Evolutionary conservation across 495 filamentous ascomycete genomes (phyloP).

Genomic region (Oleoguttula mirabilis): DNA sequence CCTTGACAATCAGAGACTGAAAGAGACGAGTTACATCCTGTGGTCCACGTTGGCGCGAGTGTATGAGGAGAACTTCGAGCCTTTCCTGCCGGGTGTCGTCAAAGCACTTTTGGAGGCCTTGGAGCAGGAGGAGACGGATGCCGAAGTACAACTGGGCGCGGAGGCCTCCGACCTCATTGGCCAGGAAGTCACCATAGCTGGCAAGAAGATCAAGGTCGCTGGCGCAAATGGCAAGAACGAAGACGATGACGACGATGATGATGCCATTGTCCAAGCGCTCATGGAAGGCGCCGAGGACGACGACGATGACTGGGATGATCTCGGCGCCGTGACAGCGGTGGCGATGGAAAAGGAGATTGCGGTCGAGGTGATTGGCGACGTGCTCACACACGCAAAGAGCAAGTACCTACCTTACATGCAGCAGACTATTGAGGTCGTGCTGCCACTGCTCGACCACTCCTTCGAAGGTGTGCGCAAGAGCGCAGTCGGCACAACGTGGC

Average conservation of each 20-base stretch:
- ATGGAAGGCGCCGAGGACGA: slow-evolving; percentile 38
- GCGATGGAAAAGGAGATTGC: slow-evolving; percentile 97
- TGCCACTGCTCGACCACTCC: slow-evolving; percentile 67
- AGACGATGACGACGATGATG: slow-evolving; percentile 29
- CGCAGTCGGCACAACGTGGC: slow-evolving; percentile 80
- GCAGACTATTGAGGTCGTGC: slow-evolving; percentile 71
- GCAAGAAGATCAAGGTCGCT: slow-evolving; percentile 74
- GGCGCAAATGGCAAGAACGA: slow-evolving; percentile 30
- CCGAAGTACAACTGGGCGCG: slow-evolving; percentile 67
- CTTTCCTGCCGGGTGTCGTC: slow-evolving; percentile 75
- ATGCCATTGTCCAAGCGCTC: slow-evolving; percentile 27
- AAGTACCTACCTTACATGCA: slow-evolving; percentile 78
- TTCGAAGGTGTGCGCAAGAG: slow-evolving; percentile 93
- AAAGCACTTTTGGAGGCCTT: slow-evolving; percentile 75
- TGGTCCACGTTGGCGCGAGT: slow-evolving; percentile 93
- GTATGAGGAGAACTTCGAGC: slow-evolving; percentile 78
- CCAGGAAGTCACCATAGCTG: slow-evolving; percentile 61
- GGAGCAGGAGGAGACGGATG: slow-evolving; percentile 77
- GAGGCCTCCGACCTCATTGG: slow-evolving; percentile 65
- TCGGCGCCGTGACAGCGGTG: slow-evolving; percentile 67
- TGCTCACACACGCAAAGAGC: slow-evolving; percentile 70
- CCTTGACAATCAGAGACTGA: slow-evolving; percentile 76
- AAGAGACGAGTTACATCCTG: slow-evolving; percentile 92
- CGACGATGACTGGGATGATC: slow-evolving; percentile 75
- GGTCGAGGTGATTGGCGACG: slow-evolving; percentile 83